Conservation (phyloP, 805 yeast genomes). For the Saccharomycopsis sp. region DNA sequence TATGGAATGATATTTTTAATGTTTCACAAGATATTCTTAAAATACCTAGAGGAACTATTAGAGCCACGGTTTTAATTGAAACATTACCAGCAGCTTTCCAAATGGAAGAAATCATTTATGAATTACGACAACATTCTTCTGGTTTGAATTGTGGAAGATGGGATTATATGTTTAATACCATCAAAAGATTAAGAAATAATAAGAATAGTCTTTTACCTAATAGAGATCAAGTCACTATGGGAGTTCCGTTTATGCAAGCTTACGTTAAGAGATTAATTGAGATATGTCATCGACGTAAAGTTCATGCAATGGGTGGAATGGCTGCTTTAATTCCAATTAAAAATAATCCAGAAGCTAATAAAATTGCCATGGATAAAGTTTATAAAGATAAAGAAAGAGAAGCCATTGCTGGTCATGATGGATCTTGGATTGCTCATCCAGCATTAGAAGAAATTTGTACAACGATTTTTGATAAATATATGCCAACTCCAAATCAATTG, state of each 20-base stretch:
- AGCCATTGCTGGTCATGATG: conserved; percentile 60
- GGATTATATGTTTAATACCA: conserved; percentile 66
- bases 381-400: conserved; percentile 59
- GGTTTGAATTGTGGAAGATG: conserved; percentile 72
- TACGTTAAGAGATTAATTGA: conserved; percentile 55
- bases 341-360: conserved; percentile 49
- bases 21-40: conserved; percentile 53
- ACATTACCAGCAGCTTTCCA: conserved; percentile 67
- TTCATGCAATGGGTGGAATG: conserved; percentile 74
- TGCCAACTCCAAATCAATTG: conserved; percentile 69
- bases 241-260: conserved; percentile 57
- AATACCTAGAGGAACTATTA: conserved; percentile 56
- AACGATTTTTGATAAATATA: conserved; percentile 60
- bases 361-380: conserved; percentile 56
- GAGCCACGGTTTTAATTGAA: conserved; percentile 64
- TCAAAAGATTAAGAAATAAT: conserved; percentile 55
- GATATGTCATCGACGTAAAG: conserved; percentile 63
- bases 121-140: conserved; percentile 58
- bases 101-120: conserved; percentile 70
- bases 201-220: conserved; percentile 56
- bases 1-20: conserved; percentile 66
- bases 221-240: conserved; percentile 59
- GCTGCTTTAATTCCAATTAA: conserved; percentile 72
- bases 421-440: conserved; percentile 74
- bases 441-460: conserved; percentile 55